phyloP scores from a whole-genome alignment of 352 stramenopile species.

The Pythium rishiriense region DNA sequence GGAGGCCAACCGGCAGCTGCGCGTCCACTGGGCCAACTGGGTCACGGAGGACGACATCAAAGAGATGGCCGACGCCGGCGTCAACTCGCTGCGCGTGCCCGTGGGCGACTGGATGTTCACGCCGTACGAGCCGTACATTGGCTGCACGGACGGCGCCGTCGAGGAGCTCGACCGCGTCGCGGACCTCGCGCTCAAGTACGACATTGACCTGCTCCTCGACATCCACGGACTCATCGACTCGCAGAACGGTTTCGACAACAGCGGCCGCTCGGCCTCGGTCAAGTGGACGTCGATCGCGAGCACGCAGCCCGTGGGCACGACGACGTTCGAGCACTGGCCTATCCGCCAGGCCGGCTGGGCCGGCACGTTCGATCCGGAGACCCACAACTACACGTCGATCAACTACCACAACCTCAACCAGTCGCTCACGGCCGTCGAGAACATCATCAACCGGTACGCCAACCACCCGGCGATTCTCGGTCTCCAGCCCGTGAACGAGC shows the following conservation, averaged over 20 bases:
- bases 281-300: slow-evolving; percentile 87
- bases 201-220: slow-evolving; percentile 90
- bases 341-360: slow-evolving; percentile 91
- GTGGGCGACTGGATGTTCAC: slow-evolving; percentile 96
- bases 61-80: slow-evolving; percentile 73
- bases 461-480: slow-evolving; percentile 89
- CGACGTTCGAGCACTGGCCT: slow-evolving; percentile 93
- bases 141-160: slow-evolving; percentile 91
- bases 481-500: slow-evolving; percentile 95
- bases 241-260: slow-evolving; percentile 97
- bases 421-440: slow-evolving; percentile 86
- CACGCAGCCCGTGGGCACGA: slow-evolving; percentile 73
- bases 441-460: slow-evolving; percentile 90
- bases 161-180: slow-evolving; percentile 90
- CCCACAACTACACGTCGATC: slow-evolving; percentile 88
- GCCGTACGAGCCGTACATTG: slow-evolving; percentile 92
- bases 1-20: slow-evolving; percentile 93
- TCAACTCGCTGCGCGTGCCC: slow-evolving; percentile 87
- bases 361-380: slow-evolving; percentile 85
- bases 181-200: slow-evolving; percentile 84
- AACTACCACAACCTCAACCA: slow-evolving; percentile 93
- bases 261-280: slow-evolving; percentile 82
- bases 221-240: slow-evolving; percentile 92
- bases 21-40: slow-evolving; percentile 93
- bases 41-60: slow-evolving; percentile 92